These are phyloP conservation scores for Rhodotorula mucilaginosa DNA, from an alignment of 1,284 basidiomycete genomes.

Conservation along the genomic window DNA sequence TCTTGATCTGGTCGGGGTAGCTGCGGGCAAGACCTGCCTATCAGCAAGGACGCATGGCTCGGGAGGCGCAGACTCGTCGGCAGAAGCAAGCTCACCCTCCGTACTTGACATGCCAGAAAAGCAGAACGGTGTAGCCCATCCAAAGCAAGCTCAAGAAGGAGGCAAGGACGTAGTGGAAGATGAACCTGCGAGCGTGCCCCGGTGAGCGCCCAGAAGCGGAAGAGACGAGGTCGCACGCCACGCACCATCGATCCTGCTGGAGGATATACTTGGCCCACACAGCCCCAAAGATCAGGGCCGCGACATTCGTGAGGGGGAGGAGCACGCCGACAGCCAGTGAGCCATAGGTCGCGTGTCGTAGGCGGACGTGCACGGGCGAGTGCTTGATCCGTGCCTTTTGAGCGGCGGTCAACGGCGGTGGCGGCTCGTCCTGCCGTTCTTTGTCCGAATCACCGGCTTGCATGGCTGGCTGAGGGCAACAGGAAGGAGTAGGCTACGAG, in stretches of 20 bases:
- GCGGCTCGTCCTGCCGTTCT: not conserved
- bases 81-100: not conserved
- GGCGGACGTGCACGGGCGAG: constrained; percentile 12
- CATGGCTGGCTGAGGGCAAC: not conserved
- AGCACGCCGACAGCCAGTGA: not conserved
- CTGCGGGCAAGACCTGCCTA: not conserved
- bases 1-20: constrained; percentile 14
- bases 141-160: not conserved
- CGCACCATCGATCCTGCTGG: not conserved
- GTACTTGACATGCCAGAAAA: constrained; percentile 12
- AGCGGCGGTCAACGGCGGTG: constrained; percentile 5
- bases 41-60: too few species aligned
- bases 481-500: not conserved
- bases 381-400: constrained; percentile 3
- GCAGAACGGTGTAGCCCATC: constrained; percentile 7
- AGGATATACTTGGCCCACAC: constrained; percentile 7
- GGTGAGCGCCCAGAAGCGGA: not conserved
- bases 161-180: constrained; percentile 10
- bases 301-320: not conserved
- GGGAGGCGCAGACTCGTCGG: too few species aligned
- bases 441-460: not conserved
- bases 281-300: not conserved
- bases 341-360: constrained; percentile 2
- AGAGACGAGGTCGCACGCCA: too few species aligned
- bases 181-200: constrained; percentile 6